phyloP scores from a whole-genome alignment of 2,329 filamentous ascomycete genomes.

The Beauveria bassiana region DNA sequence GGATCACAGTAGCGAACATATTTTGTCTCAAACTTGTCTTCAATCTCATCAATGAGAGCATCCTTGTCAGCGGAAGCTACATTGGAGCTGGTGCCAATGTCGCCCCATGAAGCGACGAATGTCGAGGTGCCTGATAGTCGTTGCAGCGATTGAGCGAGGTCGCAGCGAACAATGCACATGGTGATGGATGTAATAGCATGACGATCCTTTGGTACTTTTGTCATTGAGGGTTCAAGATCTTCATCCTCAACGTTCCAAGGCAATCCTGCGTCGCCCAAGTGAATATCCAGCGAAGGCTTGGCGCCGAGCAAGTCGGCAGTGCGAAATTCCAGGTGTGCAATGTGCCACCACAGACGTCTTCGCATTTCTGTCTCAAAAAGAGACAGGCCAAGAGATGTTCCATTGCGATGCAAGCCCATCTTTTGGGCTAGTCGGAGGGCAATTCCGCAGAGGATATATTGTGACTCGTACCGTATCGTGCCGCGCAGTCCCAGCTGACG shows the following conservation, averaged over 20 bases:
- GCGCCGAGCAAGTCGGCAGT: slow-evolving; percentile 4
- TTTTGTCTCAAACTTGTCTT: slow-evolving; percentile 11
- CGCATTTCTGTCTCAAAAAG: slow-evolving; percentile 11
- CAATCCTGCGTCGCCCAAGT: background rate
- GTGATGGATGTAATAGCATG: slow-evolving; percentile 5
- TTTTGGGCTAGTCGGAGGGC: slow-evolving; percentile 32
- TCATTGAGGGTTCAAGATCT: slow-evolving; percentile 8
- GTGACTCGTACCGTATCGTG: slow-evolving; percentile 5
- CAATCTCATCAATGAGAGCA: slow-evolving; percentile 4
- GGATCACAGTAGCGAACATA: slow-evolving; percentile 15
- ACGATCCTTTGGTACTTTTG: background rate
- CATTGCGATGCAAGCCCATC: slow-evolving; percentile 17
- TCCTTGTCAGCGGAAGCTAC: background rate
- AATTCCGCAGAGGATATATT: slow-evolving; percentile 11
- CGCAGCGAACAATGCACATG: slow-evolving; percentile 10
- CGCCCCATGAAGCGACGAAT: background rate
- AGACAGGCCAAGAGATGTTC: background rate
- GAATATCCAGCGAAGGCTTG: slow-evolving; percentile 6
- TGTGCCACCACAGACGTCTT: slow-evolving; percentile 10
- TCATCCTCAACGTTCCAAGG: slow-evolving; percentile 11
- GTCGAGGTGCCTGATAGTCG: background rate
- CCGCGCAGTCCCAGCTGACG: slow-evolving; percentile 11
- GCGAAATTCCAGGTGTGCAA: slow-evolving; percentile 9
- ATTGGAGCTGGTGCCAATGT: background rate
- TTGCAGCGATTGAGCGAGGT: background rate